Evolutionary conservation across 331 rosid genomes (phyloP).

Genomic region (Arachis monticola): DNA sequence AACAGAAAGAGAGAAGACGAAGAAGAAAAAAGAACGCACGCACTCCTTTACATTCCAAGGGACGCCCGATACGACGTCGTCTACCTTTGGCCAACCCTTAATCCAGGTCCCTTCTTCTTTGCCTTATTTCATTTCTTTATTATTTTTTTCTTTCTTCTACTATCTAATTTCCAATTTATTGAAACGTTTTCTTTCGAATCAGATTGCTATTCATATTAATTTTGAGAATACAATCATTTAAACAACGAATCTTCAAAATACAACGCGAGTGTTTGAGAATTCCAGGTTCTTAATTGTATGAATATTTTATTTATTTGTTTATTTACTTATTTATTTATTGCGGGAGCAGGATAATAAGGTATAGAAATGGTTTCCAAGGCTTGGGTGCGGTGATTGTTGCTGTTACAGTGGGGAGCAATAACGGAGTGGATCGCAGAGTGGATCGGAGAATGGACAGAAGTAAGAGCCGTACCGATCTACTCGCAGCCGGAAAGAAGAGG

Average conservation of each 20-base stretch:
- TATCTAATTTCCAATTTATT: neutral
- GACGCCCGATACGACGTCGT: constrained; percentile 39
- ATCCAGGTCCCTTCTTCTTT: constrained; percentile 31
- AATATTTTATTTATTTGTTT: neutral
- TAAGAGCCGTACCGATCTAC: constrained; percentile 96
- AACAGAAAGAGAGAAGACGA: neutral
- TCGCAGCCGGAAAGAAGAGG: constrained; percentile 87
- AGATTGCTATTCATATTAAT: neutral
- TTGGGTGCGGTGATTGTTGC: constrained; percentile 40
- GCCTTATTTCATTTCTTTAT: neutral
- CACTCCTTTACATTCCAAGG: constrained; percentile 5
- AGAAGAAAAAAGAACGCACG: neutral
- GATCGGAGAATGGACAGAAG: constrained; percentile 84
- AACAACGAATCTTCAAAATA: neutral
- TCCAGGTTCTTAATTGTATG: neutral
- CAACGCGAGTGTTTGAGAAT: neutral
- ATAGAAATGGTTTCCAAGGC: constrained; percentile 45
- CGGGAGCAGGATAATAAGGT: constrained; percentile 42
- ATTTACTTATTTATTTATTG: constrained; percentile 1
- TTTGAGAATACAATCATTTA: neutral
- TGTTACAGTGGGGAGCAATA: constrained; percentile 50
- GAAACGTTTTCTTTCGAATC: constrained; percentile 6
- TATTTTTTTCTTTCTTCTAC: neutral
- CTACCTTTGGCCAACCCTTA: neutral
- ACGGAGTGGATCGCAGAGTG: constrained; percentile 74